phyloP scores from a whole-genome alignment of 73 alveolate genomes.

The Effrenium voratum region DNA sequence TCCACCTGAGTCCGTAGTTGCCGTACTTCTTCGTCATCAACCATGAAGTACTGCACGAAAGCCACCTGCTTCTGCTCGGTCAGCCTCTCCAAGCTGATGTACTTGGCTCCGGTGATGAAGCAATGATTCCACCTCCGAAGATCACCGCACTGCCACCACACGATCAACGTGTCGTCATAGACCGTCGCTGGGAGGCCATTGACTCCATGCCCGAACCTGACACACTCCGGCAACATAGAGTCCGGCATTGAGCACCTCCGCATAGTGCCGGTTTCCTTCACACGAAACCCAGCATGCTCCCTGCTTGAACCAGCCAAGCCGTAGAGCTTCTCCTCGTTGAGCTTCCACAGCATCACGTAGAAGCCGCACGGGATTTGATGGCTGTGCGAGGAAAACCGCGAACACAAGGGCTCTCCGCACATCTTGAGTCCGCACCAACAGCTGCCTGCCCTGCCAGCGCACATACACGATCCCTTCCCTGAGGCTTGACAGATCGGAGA shows the following conservation, averaged over 20 bases:
- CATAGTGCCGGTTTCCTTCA: not conserved
- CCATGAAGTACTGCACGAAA: slow-evolving; percentile 19
- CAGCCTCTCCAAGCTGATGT: not conserved
- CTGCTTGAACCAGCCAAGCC: slow-evolving; percentile 35
- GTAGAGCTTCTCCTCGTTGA: not conserved
- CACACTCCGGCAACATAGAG: not conserved
- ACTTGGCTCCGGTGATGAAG: not conserved
- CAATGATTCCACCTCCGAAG: not conserved
- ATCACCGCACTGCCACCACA: slow-evolving; percentile 2
- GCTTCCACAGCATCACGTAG: not conserved
- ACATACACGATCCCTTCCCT: not conserved
- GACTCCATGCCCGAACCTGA: not conserved
- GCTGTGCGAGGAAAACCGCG: not conserved
- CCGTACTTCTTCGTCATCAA: not conserved
- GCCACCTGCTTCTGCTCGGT: not conserved
- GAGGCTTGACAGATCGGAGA: not conserved
- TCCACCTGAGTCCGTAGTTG: not conserved
- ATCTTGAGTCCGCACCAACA: slow-evolving; percentile 17
- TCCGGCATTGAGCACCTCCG: not conserved
- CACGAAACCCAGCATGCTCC: not conserved
- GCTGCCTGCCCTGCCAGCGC: not conserved
- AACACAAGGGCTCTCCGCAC: slow-evolving; percentile 16
- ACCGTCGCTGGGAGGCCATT: not conserved
- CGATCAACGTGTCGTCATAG: slow-evolving; percentile 16
- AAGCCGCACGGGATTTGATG: not conserved